Evolutionary conservation across 192 early-diverging fungal species (phyloP).

Genomic region (Gigaspora rosea): DNA sequence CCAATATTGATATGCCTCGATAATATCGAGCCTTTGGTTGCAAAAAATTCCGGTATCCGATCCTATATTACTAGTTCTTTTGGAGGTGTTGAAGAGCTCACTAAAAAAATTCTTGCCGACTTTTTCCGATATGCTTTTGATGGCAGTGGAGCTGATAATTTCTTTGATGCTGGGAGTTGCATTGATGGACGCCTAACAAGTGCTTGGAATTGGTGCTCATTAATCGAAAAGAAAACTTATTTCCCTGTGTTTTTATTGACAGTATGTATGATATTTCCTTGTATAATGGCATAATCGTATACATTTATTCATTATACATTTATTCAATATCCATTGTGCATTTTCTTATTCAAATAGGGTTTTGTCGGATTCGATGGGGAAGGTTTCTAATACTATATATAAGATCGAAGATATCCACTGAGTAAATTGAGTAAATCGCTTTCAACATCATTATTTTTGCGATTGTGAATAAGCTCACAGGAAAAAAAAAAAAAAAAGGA

Average conservation of each 20-base stretch:
- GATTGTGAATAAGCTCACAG: too few species aligned
- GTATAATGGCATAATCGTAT: constrained; percentile 40
- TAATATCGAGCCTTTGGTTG: constrained; percentile 63
- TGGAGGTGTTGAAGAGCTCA: constrained; percentile 60
- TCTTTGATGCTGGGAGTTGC: constrained; percentile 89
- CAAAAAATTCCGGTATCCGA: constrained; percentile 57
- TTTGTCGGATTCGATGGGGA: constrained; percentile 81
- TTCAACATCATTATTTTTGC: too few species aligned
- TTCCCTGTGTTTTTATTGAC: constrained; percentile 90
- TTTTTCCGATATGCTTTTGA: constrained; percentile 98
- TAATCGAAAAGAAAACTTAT: constrained; percentile 90
- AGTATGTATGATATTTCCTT: constrained; percentile 36
- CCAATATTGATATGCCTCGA: constrained; percentile 80
- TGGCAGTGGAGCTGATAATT: constrained; percentile 91
- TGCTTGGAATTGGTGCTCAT: constrained; percentile 91
- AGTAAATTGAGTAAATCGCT: too few species aligned
- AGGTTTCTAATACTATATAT: constrained; percentile 39
- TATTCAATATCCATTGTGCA: background rate
- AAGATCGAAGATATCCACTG: too few species aligned
- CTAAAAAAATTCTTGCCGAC: constrained; percentile 80
- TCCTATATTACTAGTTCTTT: constrained; percentile 73
- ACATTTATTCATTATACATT: constrained; percentile 46
- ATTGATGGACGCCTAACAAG: constrained; percentile 95
- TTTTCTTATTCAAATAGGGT: constrained; percentile 43
- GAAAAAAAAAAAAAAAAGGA: too few species aligned